A percentile compares a stretch with the other conserved stretches of the same genome.
Conservation (phyloP, 805 yeast species). For the Pichia cabralensis region DNA sequence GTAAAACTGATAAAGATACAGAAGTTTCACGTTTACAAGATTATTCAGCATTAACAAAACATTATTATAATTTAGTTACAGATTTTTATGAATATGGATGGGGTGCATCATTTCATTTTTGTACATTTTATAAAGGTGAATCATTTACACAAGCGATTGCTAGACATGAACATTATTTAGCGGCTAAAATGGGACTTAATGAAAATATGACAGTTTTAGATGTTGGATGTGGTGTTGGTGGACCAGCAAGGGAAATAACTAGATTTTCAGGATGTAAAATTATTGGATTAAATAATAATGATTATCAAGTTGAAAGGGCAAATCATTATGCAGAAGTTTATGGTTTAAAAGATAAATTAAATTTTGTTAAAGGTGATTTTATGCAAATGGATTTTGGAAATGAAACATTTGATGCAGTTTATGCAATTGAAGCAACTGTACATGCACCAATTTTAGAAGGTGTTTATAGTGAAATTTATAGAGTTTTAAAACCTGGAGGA, state of each 20-base stretch:
- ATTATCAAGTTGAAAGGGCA: slow-evolving; percentile 91
- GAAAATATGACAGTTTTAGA: slow-evolving; percentile 84
- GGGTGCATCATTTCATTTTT: slow-evolving; percentile 98
- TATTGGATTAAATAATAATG: slow-evolving; percentile 92
- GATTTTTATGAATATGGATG: slow-evolving; percentile 99
- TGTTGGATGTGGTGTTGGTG: slow-evolving; percentile 99
- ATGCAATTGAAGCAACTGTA: slow-evolving; percentile 97
- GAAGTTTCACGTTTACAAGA: slow-evolving; percentile 67
- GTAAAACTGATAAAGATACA: slow-evolving; percentile 65
- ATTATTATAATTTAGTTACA: slow-evolving; percentile 93
- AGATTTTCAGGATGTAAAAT: slow-evolving; percentile 82
- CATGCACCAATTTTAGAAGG: slow-evolving; percentile 97
- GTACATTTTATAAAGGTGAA: slow-evolving; percentile 89
- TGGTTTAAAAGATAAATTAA: slow-evolving; percentile 62
- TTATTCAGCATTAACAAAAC: slow-evolving; percentile 85
- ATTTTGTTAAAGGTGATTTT: slow-evolving; percentile 93
- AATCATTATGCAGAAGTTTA: slow-evolving; percentile 62
- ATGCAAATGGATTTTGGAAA: slow-evolving; percentile 97
- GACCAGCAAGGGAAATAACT: slow-evolving; percentile 94
- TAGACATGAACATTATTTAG: slow-evolving; percentile 93
- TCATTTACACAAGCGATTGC: slow-evolving; percentile 91
- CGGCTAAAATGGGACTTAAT: slow-evolving; percentile 70
- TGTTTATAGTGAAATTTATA: slow-evolving; percentile 88
- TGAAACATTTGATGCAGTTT: slow-evolving; percentile 88
- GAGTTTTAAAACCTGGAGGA: slow-evolving; percentile 96